Conservation (phyloP, 116 monocot genomes). For the Iris pallida region DNA sequence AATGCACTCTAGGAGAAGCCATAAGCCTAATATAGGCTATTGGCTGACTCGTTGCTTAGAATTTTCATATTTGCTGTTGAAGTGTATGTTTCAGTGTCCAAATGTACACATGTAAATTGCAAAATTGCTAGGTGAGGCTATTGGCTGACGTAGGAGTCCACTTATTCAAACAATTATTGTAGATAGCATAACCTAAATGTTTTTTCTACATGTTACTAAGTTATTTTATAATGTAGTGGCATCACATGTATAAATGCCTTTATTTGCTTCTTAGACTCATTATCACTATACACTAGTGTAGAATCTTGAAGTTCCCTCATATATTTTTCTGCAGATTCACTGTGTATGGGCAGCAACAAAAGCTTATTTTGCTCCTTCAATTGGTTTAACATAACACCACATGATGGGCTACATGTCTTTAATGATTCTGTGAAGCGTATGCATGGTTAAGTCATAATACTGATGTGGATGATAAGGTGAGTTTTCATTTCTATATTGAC, state of each 20-base stretch:
- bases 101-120: background rate
- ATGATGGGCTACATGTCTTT: conserved; percentile 92
- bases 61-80: background rate
- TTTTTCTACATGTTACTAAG: background rate
- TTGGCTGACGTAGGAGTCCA: background rate
- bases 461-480: conserved; percentile 92
- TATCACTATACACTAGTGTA: background rate
- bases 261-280: background rate
- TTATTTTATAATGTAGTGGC: background rate
- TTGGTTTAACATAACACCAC: conserved; percentile 90
- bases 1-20: background rate
- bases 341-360: conserved; percentile 99
- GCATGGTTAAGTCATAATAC: conserved; percentile 95
- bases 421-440: conserved; percentile 99
- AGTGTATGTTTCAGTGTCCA: background rate
- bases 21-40: background rate
- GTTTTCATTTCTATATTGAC: background rate
- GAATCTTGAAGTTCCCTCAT: background rate
- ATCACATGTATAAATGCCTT: background rate
- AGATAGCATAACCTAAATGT: background rate
- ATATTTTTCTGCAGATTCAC: conserved; percentile 60
- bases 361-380: conserved; percentile 98
- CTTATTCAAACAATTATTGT: background rate
- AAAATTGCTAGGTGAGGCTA: background rate
- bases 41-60: background rate